These are phyloP conservation scores for Colletotrichum sp. DNA, from an alignment of 2,329 filamentous ascomycete species.

Conservation along the genomic window DNA sequence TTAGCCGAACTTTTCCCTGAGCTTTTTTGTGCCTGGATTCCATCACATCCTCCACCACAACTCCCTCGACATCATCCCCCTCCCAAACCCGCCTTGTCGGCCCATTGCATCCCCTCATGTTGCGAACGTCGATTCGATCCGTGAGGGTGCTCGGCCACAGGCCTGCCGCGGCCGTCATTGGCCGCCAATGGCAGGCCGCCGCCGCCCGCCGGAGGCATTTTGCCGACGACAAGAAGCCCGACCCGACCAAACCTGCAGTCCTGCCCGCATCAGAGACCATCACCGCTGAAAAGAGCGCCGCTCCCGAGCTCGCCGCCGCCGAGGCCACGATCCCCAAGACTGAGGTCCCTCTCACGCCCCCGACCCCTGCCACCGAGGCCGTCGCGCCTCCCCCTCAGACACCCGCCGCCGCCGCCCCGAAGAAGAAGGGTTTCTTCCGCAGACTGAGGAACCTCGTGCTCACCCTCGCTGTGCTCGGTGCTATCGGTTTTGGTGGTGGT, in stretches of 20 bases:
- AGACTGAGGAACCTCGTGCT: conserved; percentile 80
- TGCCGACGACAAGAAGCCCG: conserved; percentile 58
- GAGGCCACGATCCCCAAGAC: conserved; percentile 41
- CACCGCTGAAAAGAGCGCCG: conserved; percentile 50
- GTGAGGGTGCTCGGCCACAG: conserved; percentile 63
- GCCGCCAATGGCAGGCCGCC: conserved; percentile 61
- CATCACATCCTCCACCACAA: conserved; percentile 28
- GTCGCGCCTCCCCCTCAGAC: conserved; percentile 40
- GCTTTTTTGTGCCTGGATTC: conserved; percentile 41
- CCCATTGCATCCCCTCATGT: conserved; percentile 64
- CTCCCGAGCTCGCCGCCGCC: conserved; percentile 43
- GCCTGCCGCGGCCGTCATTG: conserved; percentile 56
- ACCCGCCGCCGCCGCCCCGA: conserved; percentile 42
- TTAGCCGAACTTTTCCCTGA: conserved; percentile 52
- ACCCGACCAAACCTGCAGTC: conserved; percentile 53
- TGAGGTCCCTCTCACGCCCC: conserved; percentile 45
- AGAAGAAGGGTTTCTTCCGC: conserved; percentile 71
- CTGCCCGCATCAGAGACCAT: conserved; percentile 60
- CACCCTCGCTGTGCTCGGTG: conserved; percentile 77
- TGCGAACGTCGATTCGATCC: conserved; percentile 73
- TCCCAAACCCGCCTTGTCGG: conserved; percentile 38
- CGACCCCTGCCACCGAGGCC: conserved; percentile 31
- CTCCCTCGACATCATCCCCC: conserved; percentile 30
- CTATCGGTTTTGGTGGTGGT: conserved; percentile 82
- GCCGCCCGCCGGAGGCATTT: conserved; percentile 52